Evolutionary conservation across 441 rosid species (phyloP), one percentile per base, ranked within the genome.

Genomic region (Euphorbia celastroides): DNA sequence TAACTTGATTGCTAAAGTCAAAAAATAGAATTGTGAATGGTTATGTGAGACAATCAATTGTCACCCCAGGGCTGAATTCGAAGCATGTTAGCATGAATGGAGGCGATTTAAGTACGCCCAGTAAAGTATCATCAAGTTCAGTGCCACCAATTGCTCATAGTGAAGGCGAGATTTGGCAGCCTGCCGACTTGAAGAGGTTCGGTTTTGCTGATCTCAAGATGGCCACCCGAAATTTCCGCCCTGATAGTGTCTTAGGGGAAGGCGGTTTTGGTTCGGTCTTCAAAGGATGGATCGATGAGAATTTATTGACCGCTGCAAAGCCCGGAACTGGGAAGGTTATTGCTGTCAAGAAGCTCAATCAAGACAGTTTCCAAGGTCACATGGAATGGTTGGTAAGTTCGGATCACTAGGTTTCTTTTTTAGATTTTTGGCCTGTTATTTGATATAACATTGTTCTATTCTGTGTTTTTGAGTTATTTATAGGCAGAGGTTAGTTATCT

Each of bases 221-320:
- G 68, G 83, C 96, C 61, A 90, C 96, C 42, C 74, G 92, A 73
- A 90, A 82, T 67, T 90, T 90, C 70, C 83, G 94, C 54, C 87
- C 89, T 1, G 97, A 90, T 64, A 88, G 92, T 68, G 82, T 88
- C 42, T 70, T 90, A 7, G 97, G 97, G 61, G 97, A 90, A 79
- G 97, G 97, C 30, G 97, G 97, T 11, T 90, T 90, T 38, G 97
- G 97, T 65, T 86, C 90, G 1, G 97, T 90, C 62, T 88, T 84
- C 50, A 90, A 90, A 80, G 97, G 97, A 13, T 90, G 97, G 97
- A 78, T 90, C 28, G 97, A 86, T 72, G 89, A 85, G 75, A 70
- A 80, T 59, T 73, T 90, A 19, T 74, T 80, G 1, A 41, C 79
- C 19, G 89, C 90, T 32, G 2, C 88, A 64, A 90, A 80, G 80